Evolutionary conservation across 225 moss, liverwort and hornwort genomes (phyloP).

Genomic region (Marchantia polymorpha): DNA sequence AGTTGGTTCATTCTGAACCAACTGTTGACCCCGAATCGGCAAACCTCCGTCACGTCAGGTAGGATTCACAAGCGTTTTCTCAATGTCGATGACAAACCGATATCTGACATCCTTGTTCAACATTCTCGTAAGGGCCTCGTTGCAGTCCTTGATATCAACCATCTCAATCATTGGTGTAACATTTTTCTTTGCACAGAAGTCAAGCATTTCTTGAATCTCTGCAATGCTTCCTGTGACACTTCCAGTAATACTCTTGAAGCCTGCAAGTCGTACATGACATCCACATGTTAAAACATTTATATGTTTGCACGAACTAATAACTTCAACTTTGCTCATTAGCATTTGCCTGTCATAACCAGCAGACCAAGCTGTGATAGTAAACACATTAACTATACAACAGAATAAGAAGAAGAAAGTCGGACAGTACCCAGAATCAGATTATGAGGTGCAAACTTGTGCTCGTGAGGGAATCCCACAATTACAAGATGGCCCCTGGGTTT

Average conservation of each 20-base stretch:
- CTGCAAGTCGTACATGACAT: slow-evolving; percentile 17
- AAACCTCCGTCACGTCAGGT: neutral
- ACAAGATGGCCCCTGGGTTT: neutral
- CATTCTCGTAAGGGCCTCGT: slow-evolving; percentile 49
- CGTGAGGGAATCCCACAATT: slow-evolving; percentile 14
- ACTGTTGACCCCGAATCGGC: too few species aligned
- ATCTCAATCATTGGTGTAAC: slow-evolving; percentile 51
- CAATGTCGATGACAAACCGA: slow-evolving; percentile 65
- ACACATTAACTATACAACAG: too few species aligned
- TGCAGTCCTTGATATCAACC: slow-evolving; percentile 48
- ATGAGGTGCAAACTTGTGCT: neutral
- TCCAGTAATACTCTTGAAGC: slow-evolving; percentile 44
- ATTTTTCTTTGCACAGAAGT: slow-evolving; percentile 51
- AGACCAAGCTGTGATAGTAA: too few species aligned
- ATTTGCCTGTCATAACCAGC: neutral
- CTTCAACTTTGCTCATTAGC: neutral
- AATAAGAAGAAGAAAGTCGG: neutral
- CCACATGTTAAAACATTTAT: neutral
- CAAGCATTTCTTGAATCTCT: slow-evolving; percentile 60
- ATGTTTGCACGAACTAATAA: neutral
- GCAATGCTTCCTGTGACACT: slow-evolving; percentile 48
- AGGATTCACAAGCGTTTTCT: slow-evolving; percentile 35
- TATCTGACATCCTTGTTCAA: slow-evolving; percentile 60
- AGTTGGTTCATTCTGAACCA: too few species aligned
- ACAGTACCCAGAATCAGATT: neutral